Percentiles rank a stretch among this genome's conserved stretches.
Conservation (phyloP, 768 basidiomycete genomes). For the Lanmaoa pseudosensibilis region DNA sequence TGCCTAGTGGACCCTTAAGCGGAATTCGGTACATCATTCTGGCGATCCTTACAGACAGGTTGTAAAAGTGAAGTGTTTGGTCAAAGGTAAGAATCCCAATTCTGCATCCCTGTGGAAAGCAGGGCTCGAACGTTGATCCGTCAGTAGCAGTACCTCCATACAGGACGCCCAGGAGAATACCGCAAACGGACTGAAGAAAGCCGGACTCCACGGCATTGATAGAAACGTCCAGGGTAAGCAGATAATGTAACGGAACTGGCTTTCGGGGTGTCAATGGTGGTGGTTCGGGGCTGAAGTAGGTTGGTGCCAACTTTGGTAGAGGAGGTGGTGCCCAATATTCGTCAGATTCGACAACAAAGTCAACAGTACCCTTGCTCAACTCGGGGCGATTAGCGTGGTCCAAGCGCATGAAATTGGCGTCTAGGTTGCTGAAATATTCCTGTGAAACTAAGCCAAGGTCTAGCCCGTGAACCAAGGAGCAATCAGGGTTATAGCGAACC, state of each 20-base stretch:
- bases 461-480: slow-evolving; percentile 2
- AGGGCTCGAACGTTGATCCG: slow-evolving; percentile 45
- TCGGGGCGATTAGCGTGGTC: slow-evolving; percentile 85
- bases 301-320: slow-evolving; percentile 48
- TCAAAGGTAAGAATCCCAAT: slow-evolving; percentile 88
- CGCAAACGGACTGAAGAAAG: slow-evolving; percentile 66
- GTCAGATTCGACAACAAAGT: slow-evolving; percentile 72
- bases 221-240: slow-evolving; percentile 91
- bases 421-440: slow-evolving; percentile 84
- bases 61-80: slow-evolving; percentile 78
- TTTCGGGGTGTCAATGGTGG: slow-evolving; percentile 44
- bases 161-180: slow-evolving; percentile 57
- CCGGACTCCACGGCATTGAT: slow-evolving; percentile 65
- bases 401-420: slow-evolving; percentile 70
- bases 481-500: slow-evolving; percentile 49
- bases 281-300: slow-evolving; percentile 54
- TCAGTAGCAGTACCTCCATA: slow-evolving; percentile 53
- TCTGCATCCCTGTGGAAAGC: slow-evolving; percentile 52
- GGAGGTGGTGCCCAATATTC: slow-evolving; percentile 86
- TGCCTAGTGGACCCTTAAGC: slow-evolving; percentile 35
- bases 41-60: slow-evolving; percentile 67
- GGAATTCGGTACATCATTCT: slow-evolving; percentile 6
- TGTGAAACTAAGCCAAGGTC: slow-evolving; percentile 53
- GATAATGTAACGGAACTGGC: slow-evolving; percentile 67
- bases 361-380: slow-evolving; percentile 86